Percentiles rank a stretch among this genome's conserved stretches.
Evolutionary conservation across 228 moss, liverwort and hornwort species (phyloP).

Genomic region (Sphagnum fallax): DNA sequence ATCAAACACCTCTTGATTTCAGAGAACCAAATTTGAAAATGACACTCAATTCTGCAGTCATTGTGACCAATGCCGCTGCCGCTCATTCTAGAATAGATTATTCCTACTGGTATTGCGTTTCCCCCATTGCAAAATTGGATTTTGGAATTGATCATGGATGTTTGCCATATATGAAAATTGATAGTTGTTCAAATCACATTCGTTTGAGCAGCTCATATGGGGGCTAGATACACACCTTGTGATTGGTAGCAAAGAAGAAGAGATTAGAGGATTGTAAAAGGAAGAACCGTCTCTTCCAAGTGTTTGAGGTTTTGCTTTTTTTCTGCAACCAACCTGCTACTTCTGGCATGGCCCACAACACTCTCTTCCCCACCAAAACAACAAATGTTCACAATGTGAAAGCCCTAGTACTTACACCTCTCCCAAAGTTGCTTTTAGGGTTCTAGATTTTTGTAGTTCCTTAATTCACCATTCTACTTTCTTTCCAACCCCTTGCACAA

Average conservation of each 20-base stretch:
- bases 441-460: no score
- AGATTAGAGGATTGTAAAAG: conserved; percentile 51
- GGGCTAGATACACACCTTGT: conserved; percentile 20
- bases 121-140: background rate
- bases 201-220: background rate
- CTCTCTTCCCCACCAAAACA: conserved; percentile 1
- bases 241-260: conserved; percentile 49
- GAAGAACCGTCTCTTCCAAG: conserved; percentile 52
- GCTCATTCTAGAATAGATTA: background rate
- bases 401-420: no score
- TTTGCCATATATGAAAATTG: background rate
- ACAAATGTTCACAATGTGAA: background rate
- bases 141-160: background rate
- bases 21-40: no score
- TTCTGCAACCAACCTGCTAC: conserved; percentile 68
- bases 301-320: conserved; percentile 24
- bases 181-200: no score
- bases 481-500: no score
- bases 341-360: conserved; percentile 60
- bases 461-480: no score
- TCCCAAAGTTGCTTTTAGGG: no score
- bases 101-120: background rate
- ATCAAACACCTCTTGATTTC: no score
- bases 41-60: background rate
- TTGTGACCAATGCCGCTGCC: background rate